phyloP scores from a whole-genome alignment of 345 rosid species.

The Cardamine resedifolia region DNA sequence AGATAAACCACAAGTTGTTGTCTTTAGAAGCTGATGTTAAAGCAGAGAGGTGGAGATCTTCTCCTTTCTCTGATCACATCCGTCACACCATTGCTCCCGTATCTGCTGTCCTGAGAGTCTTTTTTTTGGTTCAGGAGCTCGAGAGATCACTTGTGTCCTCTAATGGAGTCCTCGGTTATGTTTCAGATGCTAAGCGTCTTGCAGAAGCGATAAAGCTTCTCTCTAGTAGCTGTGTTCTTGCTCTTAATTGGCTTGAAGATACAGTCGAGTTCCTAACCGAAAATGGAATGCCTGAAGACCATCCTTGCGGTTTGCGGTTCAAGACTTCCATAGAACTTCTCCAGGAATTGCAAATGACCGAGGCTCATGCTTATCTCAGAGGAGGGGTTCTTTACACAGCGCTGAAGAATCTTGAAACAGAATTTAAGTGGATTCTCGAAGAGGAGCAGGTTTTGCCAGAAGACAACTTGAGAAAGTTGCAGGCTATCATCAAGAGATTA shows the following conservation, averaged over 20 bases:
- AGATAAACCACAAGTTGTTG: slow-evolving; percentile 39
- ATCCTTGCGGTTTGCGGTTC: slow-evolving; percentile 42
- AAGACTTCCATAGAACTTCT: slow-evolving; percentile 47
- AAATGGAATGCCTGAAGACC: slow-evolving; percentile 40
- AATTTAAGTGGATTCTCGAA: slow-evolving; percentile 51
- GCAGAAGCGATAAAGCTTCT: slow-evolving; percentile 69
- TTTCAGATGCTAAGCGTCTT: slow-evolving; percentile 51
- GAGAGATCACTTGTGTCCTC: slow-evolving; percentile 43
- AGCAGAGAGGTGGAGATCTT: slow-evolving; percentile 42
- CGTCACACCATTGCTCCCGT: slow-evolving; percentile 58
- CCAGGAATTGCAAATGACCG: slow-evolving; percentile 43
- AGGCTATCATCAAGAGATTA: slow-evolving; percentile 47
- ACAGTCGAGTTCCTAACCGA: slow-evolving; percentile 49
- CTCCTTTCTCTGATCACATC: slow-evolving; percentile 51
- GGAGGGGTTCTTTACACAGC: slow-evolving; percentile 57
- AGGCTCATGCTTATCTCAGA: slow-evolving; percentile 35
- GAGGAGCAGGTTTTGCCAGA: slow-evolving; percentile 38
- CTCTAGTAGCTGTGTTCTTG: slow-evolving; percentile 58
- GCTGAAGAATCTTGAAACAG: slow-evolving; percentile 48
- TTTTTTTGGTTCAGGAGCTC: slow-evolving; percentile 48
- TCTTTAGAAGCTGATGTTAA: slow-evolving; percentile 47
- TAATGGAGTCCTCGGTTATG: slow-evolving; percentile 41
- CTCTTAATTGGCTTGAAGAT: slow-evolving; percentile 70
- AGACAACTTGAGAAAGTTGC: slow-evolving; percentile 44
- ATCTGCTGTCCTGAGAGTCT: slow-evolving; percentile 56